Evolutionary conservation across 345 rosid species (phyloP), one percentile per base, ranked within the genome.

Genomic region (Euphorbia lathyris): DNA sequence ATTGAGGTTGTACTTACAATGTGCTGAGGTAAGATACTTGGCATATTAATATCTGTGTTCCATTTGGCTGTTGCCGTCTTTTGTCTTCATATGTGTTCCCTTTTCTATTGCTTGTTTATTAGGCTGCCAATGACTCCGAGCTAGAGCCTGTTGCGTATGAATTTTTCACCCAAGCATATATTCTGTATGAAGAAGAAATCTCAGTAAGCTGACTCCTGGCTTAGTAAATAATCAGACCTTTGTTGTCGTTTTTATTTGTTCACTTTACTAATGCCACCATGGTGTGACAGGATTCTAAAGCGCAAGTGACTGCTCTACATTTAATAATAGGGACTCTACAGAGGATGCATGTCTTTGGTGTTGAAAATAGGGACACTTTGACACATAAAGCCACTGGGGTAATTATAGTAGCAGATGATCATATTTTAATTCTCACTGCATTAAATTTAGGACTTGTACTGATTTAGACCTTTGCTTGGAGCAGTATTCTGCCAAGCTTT

Each of bases 371-470:
- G 80, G 98, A 94, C 83, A 94, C 98, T 27, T 83, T 94, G 75
- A 91, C 97, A 10, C 97, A 91, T 74, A 94, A 95, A 80, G 96
- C 99, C 43, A 90, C 86, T 0, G 99, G 99, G 98, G 99, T 95
- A 90, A 74, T 74, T 23, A 55, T 48, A 60, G 26, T 74, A 58
- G 43, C 70, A 59, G 62, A 59, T 65, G 57, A 19, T 52, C 42
- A 12, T 43, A 25, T 9, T 57, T 67, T 12, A 47, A 30, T 22
- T n/a, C 13, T 53, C 48, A 43, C 9, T 32, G 51, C 16, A 20
- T 13, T 6, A 2, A 23, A 1, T 72, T 76, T n/a, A 48, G 45
- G 50, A n/a, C 61, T 53, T 52, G 59, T 67, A 42, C 74, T 86
- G 68, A 81, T 48, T 13, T 34, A 69, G 42, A 34, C 60, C 34